Evolutionary conservation across 371 early-diverging fungal species (phyloP).

Genomic region (Saksenaea vasiformis): DNA sequence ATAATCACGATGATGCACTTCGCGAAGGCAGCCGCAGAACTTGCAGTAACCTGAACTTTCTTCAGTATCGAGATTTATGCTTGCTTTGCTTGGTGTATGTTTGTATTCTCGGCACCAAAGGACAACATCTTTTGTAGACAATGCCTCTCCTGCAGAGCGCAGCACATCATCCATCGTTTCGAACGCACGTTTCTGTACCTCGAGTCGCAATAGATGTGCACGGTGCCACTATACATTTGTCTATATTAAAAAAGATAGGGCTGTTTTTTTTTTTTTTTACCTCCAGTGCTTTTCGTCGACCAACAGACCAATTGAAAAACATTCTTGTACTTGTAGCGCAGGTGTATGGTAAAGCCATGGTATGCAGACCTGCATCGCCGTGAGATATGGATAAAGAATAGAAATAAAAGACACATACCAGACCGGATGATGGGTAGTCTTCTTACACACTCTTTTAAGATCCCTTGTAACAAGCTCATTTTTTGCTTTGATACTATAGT

Average conservation of each 20-base stretch:
- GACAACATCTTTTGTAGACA: slow-evolving; percentile 44
- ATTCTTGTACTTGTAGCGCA: slow-evolving; percentile 31
- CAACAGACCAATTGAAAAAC: slow-evolving; percentile 38
- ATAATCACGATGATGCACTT: slow-evolving; percentile 5
- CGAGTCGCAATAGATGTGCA: slow-evolving; percentile 34
- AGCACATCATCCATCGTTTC: slow-evolving; percentile 37
- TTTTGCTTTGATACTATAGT: slow-evolving; percentile 32
- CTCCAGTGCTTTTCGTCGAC: slow-evolving; percentile 45
- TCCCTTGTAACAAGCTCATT: slow-evolving; percentile 34
- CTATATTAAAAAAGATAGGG: not conserved
- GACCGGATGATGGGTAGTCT: slow-evolving; percentile 36
- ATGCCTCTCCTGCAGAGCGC: slow-evolving; percentile 27
- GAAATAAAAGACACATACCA: slow-evolving; percentile 13
- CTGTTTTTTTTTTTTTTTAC: slow-evolving; percentile 11
- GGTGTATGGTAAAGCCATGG: slow-evolving; percentile 28
- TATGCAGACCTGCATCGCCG: slow-evolving; percentile 17
- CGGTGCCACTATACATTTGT: slow-evolving; percentile 35
- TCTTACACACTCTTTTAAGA: slow-evolving; percentile 32
- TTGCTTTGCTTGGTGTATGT: slow-evolving; percentile 32
- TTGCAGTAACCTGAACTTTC: slow-evolving; percentile 31
- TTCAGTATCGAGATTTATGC: slow-evolving; percentile 9
- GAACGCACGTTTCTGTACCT: slow-evolving; percentile 32
- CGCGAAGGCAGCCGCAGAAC: slow-evolving; percentile 42
- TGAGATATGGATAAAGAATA: not conserved
- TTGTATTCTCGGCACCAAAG: slow-evolving; percentile 40